Percentiles rank a stretch among this genome's conserved stretches.
phyloP scores from a whole-genome alignment of 1,139 yeast genomes.

The Yamadazyma taylorii region DNA sequence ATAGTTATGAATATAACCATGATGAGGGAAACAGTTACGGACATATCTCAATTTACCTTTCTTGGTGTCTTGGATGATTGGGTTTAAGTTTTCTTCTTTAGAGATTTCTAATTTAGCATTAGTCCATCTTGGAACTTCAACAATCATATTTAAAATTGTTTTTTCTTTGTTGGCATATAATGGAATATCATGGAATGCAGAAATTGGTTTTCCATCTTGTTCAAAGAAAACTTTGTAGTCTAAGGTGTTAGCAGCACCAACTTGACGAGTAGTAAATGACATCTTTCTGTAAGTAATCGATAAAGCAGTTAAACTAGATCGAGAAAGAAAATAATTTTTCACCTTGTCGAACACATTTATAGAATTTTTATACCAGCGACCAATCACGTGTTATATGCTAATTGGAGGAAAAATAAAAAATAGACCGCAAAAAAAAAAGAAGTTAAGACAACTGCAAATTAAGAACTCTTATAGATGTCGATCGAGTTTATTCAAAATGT shows the following conservation, averaged over 20 bases:
- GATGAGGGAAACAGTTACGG: constrained; percentile 92
- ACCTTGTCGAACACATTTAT: not conserved
- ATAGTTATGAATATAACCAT: constrained; percentile 90
- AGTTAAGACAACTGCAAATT: no score
- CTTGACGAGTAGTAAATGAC: constrained; percentile 78
- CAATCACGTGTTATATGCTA: constrained; percentile 7
- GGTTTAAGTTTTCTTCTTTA: constrained; percentile 73
- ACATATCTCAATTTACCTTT: constrained; percentile 86
- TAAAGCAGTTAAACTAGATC: no score
- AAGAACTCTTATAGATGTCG: not conserved
- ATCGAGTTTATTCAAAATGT: constrained; percentile 15
- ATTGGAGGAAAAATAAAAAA: not conserved
- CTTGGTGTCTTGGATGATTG: constrained; percentile 90
- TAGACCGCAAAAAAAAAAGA: constrained; percentile 8
- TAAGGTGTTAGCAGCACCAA: constrained; percentile 89
- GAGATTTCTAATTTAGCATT: constrained; percentile 92
- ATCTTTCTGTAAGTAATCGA: constrained; percentile 25
- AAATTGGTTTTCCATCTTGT: constrained; percentile 47
- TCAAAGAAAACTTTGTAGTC: constrained; percentile 77
- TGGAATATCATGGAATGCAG: constrained; percentile 85
- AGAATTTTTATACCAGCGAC: not conserved
- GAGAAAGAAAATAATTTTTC: not conserved
- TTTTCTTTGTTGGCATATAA: constrained; percentile 61
- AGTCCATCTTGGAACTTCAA: constrained; percentile 95
- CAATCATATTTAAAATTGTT: constrained; percentile 80